Evolutionary conservation across 2,329 filamentous ascomycete genomes (phyloP), one percentile per base, ranked within the genome.

Genomic region (Xylariaceae sp.): DNA sequence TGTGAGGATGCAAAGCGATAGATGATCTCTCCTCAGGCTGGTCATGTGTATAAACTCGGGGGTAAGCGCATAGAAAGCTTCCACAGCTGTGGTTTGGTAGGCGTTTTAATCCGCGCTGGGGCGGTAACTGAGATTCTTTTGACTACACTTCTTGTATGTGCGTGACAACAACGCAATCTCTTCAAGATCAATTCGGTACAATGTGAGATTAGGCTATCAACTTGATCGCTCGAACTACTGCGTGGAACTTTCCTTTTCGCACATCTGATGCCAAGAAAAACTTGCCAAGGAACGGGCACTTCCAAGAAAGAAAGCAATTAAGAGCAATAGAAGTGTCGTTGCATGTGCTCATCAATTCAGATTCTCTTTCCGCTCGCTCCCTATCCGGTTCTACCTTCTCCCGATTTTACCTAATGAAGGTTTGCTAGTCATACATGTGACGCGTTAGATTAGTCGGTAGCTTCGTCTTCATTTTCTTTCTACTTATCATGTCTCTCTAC

Each of bases 11-110:
- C 67, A 72, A 77, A 72, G 72, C 71, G 72, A 76, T 72, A 72
- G 74, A 77, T 72, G 72, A 78, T 81, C 77, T 78, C 79, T 79
- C 75, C 77, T 79, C 78, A 72, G 69, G 67, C 73, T 75, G 71
- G 73, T 70, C 68, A 71, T 59, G 55, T 73, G 66, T 81, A 77
- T 80, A 81, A 73, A 78, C 72, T 80, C 80, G 70, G 72, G 66
- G 71, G 70, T 65, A 71, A 72, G 72, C 74, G 72, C 73, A 76
- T 77, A 77, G 75, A 73, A 70, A 71, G 63, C 64, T 60, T 61
- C 57, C 59, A 51, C 55, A 57, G 66, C 53, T 58, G 60, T 57
- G 65, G 65, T 63, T 65, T 57, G 67, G 64, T 65, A 66, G 68
- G 68, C 68, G 68, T 71, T 69, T 58, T 62, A 60, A 59, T 66